phyloP scores from a whole-genome alignment of 257 asterid species.

The Vinca minor region DNA sequence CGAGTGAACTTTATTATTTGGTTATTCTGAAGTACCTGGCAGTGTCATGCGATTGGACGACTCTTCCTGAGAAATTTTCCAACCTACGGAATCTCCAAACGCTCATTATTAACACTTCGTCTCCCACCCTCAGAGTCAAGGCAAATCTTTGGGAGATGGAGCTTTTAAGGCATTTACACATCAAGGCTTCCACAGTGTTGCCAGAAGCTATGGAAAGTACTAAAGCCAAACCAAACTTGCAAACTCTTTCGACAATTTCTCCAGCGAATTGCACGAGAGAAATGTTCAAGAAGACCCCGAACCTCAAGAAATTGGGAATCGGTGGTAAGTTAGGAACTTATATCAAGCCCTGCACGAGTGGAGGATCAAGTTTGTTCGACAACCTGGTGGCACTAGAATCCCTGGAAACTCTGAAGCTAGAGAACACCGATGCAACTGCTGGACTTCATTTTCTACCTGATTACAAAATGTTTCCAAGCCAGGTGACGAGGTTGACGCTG shows the following conservation, averaged over 20 bases:
- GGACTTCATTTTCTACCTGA: background rate
- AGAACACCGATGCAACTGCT: conserved; percentile 22
- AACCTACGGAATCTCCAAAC: conserved; percentile 51
- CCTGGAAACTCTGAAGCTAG: conserved; percentile 44
- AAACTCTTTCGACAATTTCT: conserved; percentile 39
- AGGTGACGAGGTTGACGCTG: conserved; percentile 5
- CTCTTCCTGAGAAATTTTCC: conserved; percentile 34
- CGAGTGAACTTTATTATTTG: background rate
- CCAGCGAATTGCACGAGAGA: conserved; percentile 38
- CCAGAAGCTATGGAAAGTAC: conserved; percentile 5
- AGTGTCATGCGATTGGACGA: conserved; percentile 28
- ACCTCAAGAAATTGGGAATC: conserved; percentile 43
- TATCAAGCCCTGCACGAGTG: conserved; percentile 22
- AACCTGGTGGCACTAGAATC: conserved; percentile 24
- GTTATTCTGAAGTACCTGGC: conserved; percentile 19
- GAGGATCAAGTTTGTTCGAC: conserved; percentile 25
- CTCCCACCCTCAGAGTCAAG: conserved; percentile 31
- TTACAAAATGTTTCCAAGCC: background rate
- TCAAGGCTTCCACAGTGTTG: conserved; percentile 31
- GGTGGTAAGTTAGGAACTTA: conserved; percentile 36
- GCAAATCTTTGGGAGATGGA: conserved; percentile 53
- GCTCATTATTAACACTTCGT: conserved; percentile 34
- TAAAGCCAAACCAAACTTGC: conserved; percentile 20
- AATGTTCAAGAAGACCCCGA: conserved; percentile 32
- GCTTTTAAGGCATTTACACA: conserved; percentile 42